These are phyloP conservation scores for Emergomyces pasteurianus DNA, from an alignment of 2,329 filamentous ascomycete species.

Conservation along the genomic window DNA sequence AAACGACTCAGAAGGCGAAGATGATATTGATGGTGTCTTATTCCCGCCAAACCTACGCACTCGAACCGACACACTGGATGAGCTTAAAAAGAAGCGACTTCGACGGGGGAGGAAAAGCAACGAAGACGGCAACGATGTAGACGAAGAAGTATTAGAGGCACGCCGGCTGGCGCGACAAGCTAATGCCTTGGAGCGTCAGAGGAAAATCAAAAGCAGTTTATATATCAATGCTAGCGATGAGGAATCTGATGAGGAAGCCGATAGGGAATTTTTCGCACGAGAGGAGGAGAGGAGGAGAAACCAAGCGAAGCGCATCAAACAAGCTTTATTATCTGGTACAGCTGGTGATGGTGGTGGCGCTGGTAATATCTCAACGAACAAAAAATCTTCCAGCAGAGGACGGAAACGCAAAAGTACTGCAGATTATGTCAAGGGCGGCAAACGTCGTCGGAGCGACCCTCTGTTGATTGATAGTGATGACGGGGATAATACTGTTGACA, in stretches of 20 bases:
- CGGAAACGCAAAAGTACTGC: constrained; percentile 5
- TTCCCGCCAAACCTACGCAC: constrained; percentile 48
- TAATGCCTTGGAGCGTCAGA: constrained; percentile 63
- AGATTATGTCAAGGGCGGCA: not conserved
- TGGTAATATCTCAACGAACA: constrained; percentile 5
- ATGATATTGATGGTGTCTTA: constrained; percentile 46
- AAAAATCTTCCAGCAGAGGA: constrained; percentile 9
- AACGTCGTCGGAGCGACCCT: constrained; percentile 4
- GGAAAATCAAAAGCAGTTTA: constrained; percentile 71
- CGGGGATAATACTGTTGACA: constrained; percentile 4
- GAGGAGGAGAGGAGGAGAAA: constrained; percentile 57
- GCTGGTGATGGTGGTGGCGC: constrained; percentile 10
- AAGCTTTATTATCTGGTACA: constrained; percentile 34
- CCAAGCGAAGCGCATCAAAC: constrained; percentile 38
- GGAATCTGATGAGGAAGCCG: constrained; percentile 66
- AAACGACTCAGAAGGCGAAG: constrained; percentile 54
- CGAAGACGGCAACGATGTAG: constrained; percentile 44
- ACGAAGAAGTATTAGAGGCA: constrained; percentile 48
- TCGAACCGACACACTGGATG: constrained; percentile 40
- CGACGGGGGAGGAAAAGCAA: constrained; percentile 37
- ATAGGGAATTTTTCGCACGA: constrained; percentile 62
- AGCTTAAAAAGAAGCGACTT: constrained; percentile 50
- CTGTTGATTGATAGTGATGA: constrained; percentile 5
- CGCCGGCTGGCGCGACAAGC: constrained; percentile 50
- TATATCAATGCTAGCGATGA: constrained; percentile 80